Conservation (phyloP, 1,284 basidiomycete species). For the Trametes versicolor region DNA sequence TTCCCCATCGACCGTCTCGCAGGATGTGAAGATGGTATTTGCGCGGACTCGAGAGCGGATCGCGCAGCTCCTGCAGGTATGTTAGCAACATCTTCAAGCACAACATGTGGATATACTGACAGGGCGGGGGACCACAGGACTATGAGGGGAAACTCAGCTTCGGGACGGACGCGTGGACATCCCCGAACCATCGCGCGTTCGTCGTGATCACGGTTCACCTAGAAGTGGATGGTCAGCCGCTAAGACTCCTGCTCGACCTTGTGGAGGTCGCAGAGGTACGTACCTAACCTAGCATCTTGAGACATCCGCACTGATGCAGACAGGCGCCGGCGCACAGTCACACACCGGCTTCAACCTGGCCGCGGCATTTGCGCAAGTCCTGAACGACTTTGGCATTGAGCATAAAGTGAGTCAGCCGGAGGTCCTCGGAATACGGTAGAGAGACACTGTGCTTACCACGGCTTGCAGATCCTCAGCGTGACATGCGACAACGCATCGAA, state of each 20-base stretch:
- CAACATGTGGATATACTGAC: background rate
- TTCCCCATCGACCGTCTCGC: conserved; percentile 30
- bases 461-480: conserved; percentile 21
- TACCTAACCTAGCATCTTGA: background rate
- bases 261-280: conserved; percentile 24
- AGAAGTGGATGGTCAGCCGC: conserved; percentile 36
- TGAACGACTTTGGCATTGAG: conserved; percentile 43
- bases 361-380: conserved; percentile 37
- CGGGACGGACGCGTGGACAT: conserved; percentile 46
- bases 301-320: background rate
- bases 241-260: conserved; percentile 35
- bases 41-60: conserved; percentile 5
- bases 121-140: conserved; percentile 17
- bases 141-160: conserved; percentile 39
- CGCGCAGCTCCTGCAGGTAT: conserved; percentile 7
- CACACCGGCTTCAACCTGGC: conserved; percentile 42
- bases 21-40: conserved; percentile 23
- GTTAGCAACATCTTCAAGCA: background rate
- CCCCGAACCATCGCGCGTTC: conserved; percentile 42
- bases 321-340: conserved; percentile 11
- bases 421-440: too few species aligned
- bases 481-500: conserved; percentile 46
- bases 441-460: background rate
- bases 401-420: conserved; percentile 49
- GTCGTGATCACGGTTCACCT: conserved; percentile 42